phyloP scores from a whole-genome alignment of 257 asterid species.

The Salvia rosmarinus region DNA sequence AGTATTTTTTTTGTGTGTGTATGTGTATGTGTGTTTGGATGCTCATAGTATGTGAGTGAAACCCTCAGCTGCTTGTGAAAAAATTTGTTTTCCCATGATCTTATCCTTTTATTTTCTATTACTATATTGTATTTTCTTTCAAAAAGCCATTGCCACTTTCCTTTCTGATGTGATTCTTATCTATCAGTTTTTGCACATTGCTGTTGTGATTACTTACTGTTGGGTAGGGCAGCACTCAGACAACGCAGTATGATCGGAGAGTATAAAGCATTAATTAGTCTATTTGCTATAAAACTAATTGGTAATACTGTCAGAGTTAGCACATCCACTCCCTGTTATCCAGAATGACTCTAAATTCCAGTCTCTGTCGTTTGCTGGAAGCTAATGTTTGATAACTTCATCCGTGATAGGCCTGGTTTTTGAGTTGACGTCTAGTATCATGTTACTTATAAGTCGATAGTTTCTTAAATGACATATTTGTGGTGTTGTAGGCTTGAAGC shows the following conservation, averaged over 20 bases:
- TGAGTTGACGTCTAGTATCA: not conserved
- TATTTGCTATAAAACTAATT: no score
- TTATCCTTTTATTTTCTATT: not conserved
- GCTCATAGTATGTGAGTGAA: slow-evolving; percentile 4
- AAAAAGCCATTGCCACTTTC: not conserved
- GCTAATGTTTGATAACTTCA: not conserved
- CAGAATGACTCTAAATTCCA: not conserved
- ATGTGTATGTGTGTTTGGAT: not conserved
- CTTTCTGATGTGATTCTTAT: no score
- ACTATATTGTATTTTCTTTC: not conserved
- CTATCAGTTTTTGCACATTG: not conserved
- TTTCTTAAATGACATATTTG: not conserved
- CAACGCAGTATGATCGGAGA: not conserved
- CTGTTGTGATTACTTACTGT: not conserved
- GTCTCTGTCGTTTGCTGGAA: not conserved
- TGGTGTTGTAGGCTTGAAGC: slow-evolving; percentile 65
- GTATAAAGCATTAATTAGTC: not conserved
- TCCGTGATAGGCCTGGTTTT: not conserved
- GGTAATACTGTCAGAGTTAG: no score
- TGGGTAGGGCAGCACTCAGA: not conserved
- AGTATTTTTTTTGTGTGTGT: slow-evolving; percentile 49
- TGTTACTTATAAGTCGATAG: no score
- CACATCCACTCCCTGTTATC: not conserved
- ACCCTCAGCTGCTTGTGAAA: slow-evolving; percentile 14
- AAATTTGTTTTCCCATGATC: not conserved